Percentiles rank a stretch among this genome's conserved stretches.
These are phyloP conservation scores for Monosporascus sp. DNA, from an alignment of 2,329 filamentous ascomycete genomes.

Conservation along the genomic window DNA sequence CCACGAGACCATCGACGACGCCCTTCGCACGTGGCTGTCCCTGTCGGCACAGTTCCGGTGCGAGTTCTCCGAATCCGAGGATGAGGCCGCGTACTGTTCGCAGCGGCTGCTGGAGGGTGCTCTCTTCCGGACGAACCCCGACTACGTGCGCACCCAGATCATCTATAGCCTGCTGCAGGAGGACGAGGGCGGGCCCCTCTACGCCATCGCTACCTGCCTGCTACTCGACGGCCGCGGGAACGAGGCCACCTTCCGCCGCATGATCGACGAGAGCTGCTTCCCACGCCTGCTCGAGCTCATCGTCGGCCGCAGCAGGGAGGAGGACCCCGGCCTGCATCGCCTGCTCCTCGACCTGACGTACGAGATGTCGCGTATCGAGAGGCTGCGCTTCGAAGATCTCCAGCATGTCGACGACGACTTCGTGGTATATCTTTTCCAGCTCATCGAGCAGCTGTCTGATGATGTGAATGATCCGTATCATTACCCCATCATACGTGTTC, in stretches of 20 bases:
- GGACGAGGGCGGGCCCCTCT: slow-evolving; percentile 74
- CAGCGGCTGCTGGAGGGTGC: slow-evolving; percentile 70
- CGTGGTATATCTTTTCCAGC: slow-evolving; percentile 73
- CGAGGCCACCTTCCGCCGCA: slow-evolving; percentile 74
- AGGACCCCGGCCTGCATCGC: slow-evolving; percentile 69
- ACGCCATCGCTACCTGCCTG: slow-evolving; percentile 77
- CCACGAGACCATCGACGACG: slow-evolving; percentile 69
- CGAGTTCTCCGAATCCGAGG: slow-evolving; percentile 68
- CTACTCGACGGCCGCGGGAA: slow-evolving; percentile 79
- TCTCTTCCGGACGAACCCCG: slow-evolving; percentile 68
- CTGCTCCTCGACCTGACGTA: slow-evolving; percentile 85
- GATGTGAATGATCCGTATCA: slow-evolving; percentile 92
- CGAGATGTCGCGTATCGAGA: slow-evolving; percentile 92
- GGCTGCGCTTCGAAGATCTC: slow-evolving; percentile 71
- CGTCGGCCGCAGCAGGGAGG: slow-evolving; percentile 51
- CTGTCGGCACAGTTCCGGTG: slow-evolving; percentile 73
- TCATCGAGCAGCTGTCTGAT: slow-evolving; percentile 82
- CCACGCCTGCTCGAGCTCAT: slow-evolving; percentile 78
- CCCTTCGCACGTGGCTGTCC: slow-evolving; percentile 76
- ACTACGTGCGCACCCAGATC: slow-evolving; percentile 89
- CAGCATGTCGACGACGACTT: slow-evolving; percentile 74
- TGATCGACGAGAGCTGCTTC: slow-evolving; percentile 84
- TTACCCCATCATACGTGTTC: slow-evolving; percentile 86
- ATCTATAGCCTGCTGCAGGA: slow-evolving; percentile 88
- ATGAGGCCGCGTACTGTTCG: slow-evolving; percentile 75